Conservation (phyloP, 257 asterid species). For the Verbascum thapsus region DNA sequence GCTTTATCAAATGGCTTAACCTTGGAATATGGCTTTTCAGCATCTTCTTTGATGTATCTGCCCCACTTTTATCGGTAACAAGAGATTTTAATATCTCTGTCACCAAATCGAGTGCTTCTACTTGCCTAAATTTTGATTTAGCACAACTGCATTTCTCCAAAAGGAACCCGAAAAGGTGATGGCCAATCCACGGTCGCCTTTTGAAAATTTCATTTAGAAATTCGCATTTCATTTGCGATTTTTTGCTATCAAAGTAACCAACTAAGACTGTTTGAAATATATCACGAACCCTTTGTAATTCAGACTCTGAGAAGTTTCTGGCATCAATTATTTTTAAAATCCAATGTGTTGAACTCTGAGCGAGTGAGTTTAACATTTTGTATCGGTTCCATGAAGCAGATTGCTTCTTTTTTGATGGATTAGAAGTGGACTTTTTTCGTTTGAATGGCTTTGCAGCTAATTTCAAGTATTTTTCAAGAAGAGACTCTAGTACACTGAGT, state of each 20-base stretch:
- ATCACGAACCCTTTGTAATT: conserved; percentile 56
- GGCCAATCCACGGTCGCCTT: conserved; percentile 83
- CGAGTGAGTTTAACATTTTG: conserved; percentile 77
- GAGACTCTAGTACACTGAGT: conserved; percentile 62
- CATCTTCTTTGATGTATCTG: conserved; percentile 35
- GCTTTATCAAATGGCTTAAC: conserved; percentile 52
- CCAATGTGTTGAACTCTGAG: conserved; percentile 84
- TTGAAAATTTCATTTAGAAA: conserved; percentile 72
- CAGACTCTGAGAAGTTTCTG: conserved; percentile 55
- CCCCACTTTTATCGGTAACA: conserved; percentile 35
- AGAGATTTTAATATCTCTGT: conserved; percentile 56
- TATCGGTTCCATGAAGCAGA: conserved; percentile 71
- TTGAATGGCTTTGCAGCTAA: conserved; percentile 89
- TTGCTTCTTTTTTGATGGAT: conserved; percentile 72
- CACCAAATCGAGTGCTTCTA: conserved; percentile 85
- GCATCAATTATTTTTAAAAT: conserved; percentile 76
- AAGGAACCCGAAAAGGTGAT: conserved; percentile 59
- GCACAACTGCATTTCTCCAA: conserved; percentile 80
- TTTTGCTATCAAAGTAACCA: conserved; percentile 80
- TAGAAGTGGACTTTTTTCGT: conserved; percentile 67
- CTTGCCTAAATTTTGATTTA: conserved; percentile 69
- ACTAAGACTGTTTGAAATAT: conserved; percentile 53
- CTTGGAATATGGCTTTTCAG: conserved; percentile 54
- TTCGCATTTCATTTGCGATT: conserved; percentile 76
- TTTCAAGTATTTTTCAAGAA: conserved; percentile 75